Evolutionary conservation across 768 basidiomycete genomes (phyloP), one percentile per base, ranked within the genome.

Genomic region (Rhodotorula taiwanensis): DNA sequence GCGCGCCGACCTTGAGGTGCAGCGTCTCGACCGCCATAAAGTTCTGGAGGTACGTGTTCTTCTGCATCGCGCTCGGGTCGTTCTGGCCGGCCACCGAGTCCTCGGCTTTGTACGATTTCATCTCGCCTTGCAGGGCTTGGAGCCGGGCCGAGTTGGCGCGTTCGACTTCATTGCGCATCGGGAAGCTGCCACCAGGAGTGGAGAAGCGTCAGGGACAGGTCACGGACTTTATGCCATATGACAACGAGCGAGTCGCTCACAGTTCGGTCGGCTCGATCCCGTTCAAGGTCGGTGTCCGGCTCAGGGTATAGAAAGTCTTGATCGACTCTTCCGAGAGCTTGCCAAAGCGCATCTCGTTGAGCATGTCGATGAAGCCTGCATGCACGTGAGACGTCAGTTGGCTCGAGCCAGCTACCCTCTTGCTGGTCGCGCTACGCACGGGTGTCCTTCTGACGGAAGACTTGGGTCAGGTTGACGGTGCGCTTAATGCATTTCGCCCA

Each of bases 341-440:
- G 5, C 95, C 95, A 70, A 90, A 94, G 21, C 95, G 84, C 95
- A 98, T 98, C 75, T 98, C 92, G 74, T 97, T 99, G 54, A 98
- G 79, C 91, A 98, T 98, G 75, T 89, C 81, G 54, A 99, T 83
- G 73, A 99, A 97, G 55, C 84, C 91, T 91, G 74, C 28, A 8
- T 5, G 18, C 1, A 21, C 30, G 49, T n/a, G n/a, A n/a, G n/a
- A n/a, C n/a, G 7, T n/a, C 28, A 25, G 10, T 33, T 33, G 20
- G 28, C 15, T 18, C 2, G 28, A 10, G 0, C 15, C 13, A 31
- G 16, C 20, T 21, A 23, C 20, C 18, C n/a, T 27, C 4, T 14
- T 7, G 1, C 43, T 3, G 11, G 6, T n/a, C 28, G 16, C 6
- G 27, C 20, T 7, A 75, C 82, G 55, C 65, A 90, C 92, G 84